Evolutionary conservation across 305 asterid genomes (phyloP).

Genomic region (Rubia peregrina): DNA sequence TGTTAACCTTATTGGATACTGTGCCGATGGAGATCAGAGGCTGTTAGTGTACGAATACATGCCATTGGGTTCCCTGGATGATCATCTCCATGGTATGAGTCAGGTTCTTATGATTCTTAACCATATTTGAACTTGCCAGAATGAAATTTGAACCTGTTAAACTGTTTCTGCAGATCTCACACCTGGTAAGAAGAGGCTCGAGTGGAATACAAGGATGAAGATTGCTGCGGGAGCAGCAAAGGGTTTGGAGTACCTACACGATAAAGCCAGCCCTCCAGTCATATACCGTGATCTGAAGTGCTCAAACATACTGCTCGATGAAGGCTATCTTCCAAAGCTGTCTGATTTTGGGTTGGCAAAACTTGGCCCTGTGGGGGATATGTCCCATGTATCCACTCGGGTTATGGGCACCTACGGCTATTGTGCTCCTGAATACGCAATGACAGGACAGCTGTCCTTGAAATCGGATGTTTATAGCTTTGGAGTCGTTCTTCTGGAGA

Average conservation of each 20-base stretch:
- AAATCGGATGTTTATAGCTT: constrained; percentile 85
- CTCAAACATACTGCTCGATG: constrained; percentile 72
- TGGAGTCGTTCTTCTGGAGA: constrained; percentile 81
- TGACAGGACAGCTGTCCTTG: constrained; percentile 80
- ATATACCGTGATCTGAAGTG: constrained; percentile 82
- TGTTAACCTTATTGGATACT: constrained; percentile 70
- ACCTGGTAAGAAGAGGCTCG: constrained; percentile 45
- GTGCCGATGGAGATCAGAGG: constrained; percentile 90
- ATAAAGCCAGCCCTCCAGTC: constrained; percentile 81
- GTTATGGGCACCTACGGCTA: constrained; percentile 93
- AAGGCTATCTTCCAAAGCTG: constrained; percentile 65
- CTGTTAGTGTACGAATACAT: constrained; percentile 75
- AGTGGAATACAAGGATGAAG: constrained; percentile 81
- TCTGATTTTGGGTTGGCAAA: constrained; percentile 90
- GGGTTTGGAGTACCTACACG: constrained; percentile 79
- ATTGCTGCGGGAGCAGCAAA: constrained; percentile 92
- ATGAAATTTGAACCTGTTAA: constrained; percentile 11
- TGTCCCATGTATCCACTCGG: constrained; percentile 77
- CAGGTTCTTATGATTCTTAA: neutral
- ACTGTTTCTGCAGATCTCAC: constrained; percentile 37
- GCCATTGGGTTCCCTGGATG: constrained; percentile 72
- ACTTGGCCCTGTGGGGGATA: constrained; percentile 83
- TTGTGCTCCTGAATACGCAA: constrained; percentile 93
- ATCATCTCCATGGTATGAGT: constrained; percentile 62
- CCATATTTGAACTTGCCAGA: neutral